A percentile compares a stretch with the other conserved stretches of the same genome.
phyloP scores from a whole-genome alignment of 2,329 filamentous ascomycete genomes.

The Corynespora cassiicola region DNA sequence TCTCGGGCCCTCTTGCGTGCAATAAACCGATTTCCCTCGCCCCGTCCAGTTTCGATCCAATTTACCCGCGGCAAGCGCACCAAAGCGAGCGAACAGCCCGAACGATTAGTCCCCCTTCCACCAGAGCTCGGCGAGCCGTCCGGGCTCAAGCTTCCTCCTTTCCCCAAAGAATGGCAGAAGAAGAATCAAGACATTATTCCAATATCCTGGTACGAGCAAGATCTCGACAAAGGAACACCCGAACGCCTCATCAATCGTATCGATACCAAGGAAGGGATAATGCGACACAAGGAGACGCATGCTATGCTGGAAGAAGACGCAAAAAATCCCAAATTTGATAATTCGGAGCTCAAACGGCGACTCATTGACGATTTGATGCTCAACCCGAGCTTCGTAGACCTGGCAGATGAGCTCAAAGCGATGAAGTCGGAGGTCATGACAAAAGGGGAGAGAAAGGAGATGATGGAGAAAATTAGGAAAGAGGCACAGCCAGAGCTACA shows the following conservation, averaged over 20 bases:
- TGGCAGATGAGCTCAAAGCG: slow-evolving; percentile 32
- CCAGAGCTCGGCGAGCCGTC: no score
- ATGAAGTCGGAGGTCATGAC: slow-evolving; percentile 31
- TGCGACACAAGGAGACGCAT: slow-evolving; percentile 25
- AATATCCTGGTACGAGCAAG: slow-evolving; percentile 38
- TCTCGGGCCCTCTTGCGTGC: slow-evolving; percentile 32
- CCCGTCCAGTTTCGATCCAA: slow-evolving; percentile 20
- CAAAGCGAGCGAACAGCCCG: slow-evolving; percentile 15
- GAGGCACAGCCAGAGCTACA: slow-evolving; percentile 21
- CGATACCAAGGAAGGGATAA: slow-evolving; percentile 30
- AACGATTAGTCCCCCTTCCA: slow-evolving; percentile 1
- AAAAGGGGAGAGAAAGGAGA: slow-evolving; percentile 18
- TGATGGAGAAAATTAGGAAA: slow-evolving; percentile 15
- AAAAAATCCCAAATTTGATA: slow-evolving; percentile 35
- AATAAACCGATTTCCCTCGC: slow-evolving; percentile 26
- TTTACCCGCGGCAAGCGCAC: slow-evolving; percentile 30
- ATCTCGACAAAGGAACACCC: slow-evolving; percentile 28
- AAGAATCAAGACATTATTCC: no score
- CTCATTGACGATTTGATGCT: slow-evolving; percentile 35
- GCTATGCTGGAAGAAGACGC: slow-evolving; percentile 31
- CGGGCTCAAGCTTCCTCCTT: no score
- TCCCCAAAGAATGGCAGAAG: no score
- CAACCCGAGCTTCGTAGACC: slow-evolving; percentile 36
- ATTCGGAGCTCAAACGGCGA: slow-evolving; percentile 27
- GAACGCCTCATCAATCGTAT: slow-evolving; percentile 29